Evolutionary conservation across 148 eudicot species (phyloP), one percentile per base, ranked within the genome.

Genomic region (Camellia granthamiana): DNA sequence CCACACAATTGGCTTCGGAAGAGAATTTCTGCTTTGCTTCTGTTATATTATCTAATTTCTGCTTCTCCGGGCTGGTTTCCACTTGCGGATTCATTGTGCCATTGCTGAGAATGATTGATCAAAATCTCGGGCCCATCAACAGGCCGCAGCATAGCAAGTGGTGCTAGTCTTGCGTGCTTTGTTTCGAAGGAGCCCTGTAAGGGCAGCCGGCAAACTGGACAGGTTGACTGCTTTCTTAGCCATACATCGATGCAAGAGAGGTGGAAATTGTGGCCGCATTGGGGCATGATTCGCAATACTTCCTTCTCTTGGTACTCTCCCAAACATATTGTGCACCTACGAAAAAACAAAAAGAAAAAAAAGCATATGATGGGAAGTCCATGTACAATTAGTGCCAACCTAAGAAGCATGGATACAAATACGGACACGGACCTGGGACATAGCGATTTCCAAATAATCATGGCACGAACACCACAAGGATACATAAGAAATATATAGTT

Each of bases 181-280:
- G 59, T 54, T 66, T 83, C 79, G 18, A 70, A 7, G 18, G 59
- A 7, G 11, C 80, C 87, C 16, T 85, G 84, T 42, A 92, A 87
- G 38, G 95, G 81, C 11, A 92, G 90, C 55, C 95, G 90, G 79
- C 95, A 90, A 68, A 92, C 92, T 46, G 95, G 95, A 52, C 95
- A 90, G 49, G 95, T 92, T 55, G 90, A 84, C 75, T 89, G 93
- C 81, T 86, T 92, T 75, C 84, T 84, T 10, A 92, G 85, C 95
- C 95, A 92, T 66, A 80, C 69, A 83, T 92, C 95, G 63, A 92
- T 90, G 90, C 95, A 92, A 76, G 90, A 87, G n/a, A 90, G 88
- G 75, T 92, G 95, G 82, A 90, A 92, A 71, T 76, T 92, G 80
- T 92, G 95, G 58, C 92, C 88, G 64, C 95, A 92, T 78, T 88